A percentile compares a stretch with the other conserved stretches of the same genome.
Conservation (phyloP, 148 eudicot genomes). For the Camellia japonica region DNA sequence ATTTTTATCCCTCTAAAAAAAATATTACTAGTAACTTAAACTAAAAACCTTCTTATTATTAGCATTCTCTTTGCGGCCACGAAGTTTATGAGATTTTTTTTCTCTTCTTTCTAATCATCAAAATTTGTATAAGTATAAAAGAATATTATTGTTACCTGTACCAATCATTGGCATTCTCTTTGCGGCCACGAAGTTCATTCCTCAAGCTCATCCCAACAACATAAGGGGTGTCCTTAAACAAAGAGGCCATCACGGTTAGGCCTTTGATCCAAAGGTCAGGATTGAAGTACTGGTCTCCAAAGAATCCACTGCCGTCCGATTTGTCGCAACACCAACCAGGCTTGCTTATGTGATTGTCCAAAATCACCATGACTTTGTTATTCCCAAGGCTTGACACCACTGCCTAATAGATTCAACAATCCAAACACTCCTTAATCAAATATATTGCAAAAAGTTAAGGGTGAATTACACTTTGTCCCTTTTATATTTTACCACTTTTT, state of each 20-base stretch:
- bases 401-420: conserved; percentile 30
- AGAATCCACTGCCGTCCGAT: conserved; percentile 81
- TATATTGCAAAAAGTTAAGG: too few species aligned
- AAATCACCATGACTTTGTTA: conserved; percentile 75
- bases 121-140: too few species aligned
- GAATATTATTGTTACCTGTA: conserved; percentile 45
- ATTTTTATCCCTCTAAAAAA: too few species aligned
- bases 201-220: conserved; percentile 91
- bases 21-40: too few species aligned
- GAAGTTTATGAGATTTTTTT: too few species aligned
- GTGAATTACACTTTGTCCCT: too few species aligned
- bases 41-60: too few species aligned
- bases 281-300: conserved; percentile 68
- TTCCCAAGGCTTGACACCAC: conserved; percentile 64
- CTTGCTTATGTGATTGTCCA: conserved; percentile 82
- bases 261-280: conserved; percentile 74
- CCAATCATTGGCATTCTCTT: conserved; percentile 70
- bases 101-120: too few species aligned
- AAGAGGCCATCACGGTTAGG: conserved; percentile 63
- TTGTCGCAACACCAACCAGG: conserved; percentile 91
- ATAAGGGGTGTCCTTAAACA: conserved; percentile 48
- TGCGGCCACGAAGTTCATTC: conserved; percentile 89
- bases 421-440: too few species aligned
- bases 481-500: too few species aligned
- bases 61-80: too few species aligned